phyloP scores from a whole-genome alignment of 805 yeast species.

The Phaffomyces antillensis region DNA sequence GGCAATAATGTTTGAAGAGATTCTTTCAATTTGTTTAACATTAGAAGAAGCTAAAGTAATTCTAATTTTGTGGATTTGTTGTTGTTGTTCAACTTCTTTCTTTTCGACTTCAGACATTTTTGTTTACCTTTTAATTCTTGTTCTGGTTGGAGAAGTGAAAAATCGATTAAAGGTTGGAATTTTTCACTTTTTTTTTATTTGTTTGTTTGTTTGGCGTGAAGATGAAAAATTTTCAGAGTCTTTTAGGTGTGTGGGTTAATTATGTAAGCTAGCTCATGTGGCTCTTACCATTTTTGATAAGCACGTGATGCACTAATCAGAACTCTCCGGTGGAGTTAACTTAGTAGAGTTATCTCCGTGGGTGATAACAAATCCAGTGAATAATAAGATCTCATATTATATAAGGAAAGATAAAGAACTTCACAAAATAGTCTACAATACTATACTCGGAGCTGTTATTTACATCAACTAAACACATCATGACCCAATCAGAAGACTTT shows the following conservation, averaged over 20 bases:
- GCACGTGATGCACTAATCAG: background rate
- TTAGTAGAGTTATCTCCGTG: background rate
- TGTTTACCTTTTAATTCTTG: conserved; percentile 36
- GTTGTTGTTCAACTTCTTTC: conserved; percentile 79
- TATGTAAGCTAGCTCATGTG: background rate
- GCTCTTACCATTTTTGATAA: background rate
- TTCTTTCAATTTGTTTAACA: conserved; percentile 97
- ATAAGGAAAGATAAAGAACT: background rate
- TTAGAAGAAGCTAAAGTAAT: conserved; percentile 98
- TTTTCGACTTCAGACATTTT: conserved; percentile 76
- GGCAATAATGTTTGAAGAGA: conserved; percentile 81
- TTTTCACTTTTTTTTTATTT: conserved; percentile 9
- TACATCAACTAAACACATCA: background rate
- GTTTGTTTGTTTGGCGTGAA: background rate
- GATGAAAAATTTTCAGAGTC: conserved; percentile 7
- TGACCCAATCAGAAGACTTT: conserved; percentile 1
- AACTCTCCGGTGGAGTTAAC: background rate
- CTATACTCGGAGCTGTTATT: no score
- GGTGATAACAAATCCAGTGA: conserved; percentile 1
- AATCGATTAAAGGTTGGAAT: conserved; percentile 1
- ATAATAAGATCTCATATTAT: no score
- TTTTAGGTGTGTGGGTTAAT: background rate
- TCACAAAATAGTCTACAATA: no score
- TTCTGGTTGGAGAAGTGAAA: conserved; percentile 16
- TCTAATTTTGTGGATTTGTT: conserved; percentile 93